phyloP scores from a whole-genome alignment of 768 basidiomycete species.

The Cystobasidium ongulense region DNA sequence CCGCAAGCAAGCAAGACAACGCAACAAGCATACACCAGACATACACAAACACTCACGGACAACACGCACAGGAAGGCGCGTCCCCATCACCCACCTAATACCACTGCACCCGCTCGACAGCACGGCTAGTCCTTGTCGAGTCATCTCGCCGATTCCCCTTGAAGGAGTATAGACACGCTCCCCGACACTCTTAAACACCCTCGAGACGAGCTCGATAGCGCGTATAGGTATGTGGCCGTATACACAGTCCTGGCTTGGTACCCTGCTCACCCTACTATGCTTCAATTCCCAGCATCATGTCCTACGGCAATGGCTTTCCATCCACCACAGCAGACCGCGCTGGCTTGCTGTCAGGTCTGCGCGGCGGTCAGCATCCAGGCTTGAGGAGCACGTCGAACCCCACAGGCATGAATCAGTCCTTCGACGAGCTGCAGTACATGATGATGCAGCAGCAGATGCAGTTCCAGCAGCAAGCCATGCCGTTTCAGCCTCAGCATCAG shows the following conservation, averaged over 20 bases:
- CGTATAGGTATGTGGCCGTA: too few relatives aligned
- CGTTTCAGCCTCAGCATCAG: neutral
- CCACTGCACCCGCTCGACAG: too few relatives aligned
- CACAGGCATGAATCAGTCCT: neutral
- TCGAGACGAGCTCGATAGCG: too few relatives aligned
- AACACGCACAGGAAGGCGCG: conserved; percentile 5
- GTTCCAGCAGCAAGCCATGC: conserved; percentile 3
- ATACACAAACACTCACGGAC: neutral
- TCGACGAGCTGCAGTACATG: conserved; percentile 7
- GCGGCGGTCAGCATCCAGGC: neutral
- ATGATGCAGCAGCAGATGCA: conserved; percentile 22
- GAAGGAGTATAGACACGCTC: neutral
- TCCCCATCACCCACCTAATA: neutral
- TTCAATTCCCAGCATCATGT: neutral
- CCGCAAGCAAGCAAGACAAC: neutral
- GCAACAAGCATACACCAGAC: neutral
- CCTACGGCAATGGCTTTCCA: neutral
- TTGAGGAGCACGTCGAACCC: neutral
- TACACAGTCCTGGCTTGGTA: too few relatives aligned
- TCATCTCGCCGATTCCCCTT: neutral
- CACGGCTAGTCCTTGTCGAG: conserved; percentile 13
- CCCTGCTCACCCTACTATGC: neutral
- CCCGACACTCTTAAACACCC: neutral
- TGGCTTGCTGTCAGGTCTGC: conserved; percentile 8
- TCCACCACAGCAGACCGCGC: neutral